Evolutionary conservation across 495 filamentous ascomycete species (phyloP), one percentile per base, ranked within the genome.

Genomic region (Aspergillus sclerotiicarbonarius): DNA sequence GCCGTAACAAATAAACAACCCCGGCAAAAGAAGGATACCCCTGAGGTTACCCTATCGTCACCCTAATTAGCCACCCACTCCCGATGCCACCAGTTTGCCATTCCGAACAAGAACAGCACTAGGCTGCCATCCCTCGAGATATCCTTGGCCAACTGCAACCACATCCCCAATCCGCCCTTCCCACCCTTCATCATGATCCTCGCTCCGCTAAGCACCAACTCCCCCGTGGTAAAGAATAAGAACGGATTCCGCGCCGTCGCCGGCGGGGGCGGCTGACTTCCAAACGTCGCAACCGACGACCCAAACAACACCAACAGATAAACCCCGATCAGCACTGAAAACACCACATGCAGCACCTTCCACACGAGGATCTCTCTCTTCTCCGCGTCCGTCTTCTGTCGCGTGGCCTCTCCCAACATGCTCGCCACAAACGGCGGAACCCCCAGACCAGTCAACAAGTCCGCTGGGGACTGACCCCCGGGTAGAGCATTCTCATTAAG

Each of bases 171-270:
- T 13, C 72, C 74, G 8, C 67, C 73, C 60, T 70, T 75, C 60
- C 63, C 73, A 62, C 52, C 76, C 53, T 78, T 81, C 51, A 87
- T 37, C 61, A 91, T 81, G 55, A 85, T 86, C 59, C 90, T 76
- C 20, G 82, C 82, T 8, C 81, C 82, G 59, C 89, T 82, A 61
- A 96, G 67, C 31, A 92, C 60, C 54, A 92, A 69, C 76, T 96
- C 90, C 10, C 84, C 89, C 3, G 90, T 91, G 19, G 88, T 85
- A 66, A 96, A 96, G 53, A 88, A 82, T 63, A 87, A 84, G 72
- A 94, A 96, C 20, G 82, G 78, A 46, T 80, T 82, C 76, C 68
- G 81, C 71, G 55, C 90, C 80, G 60, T 82, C 76, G 77, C 92
- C 86, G 49, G 88, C 71, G 47, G 88, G 77, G 60, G 80, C 74